phyloP scores from a whole-genome alignment of 164 flowering plant species.

The Aristolochia contorta region DNA sequence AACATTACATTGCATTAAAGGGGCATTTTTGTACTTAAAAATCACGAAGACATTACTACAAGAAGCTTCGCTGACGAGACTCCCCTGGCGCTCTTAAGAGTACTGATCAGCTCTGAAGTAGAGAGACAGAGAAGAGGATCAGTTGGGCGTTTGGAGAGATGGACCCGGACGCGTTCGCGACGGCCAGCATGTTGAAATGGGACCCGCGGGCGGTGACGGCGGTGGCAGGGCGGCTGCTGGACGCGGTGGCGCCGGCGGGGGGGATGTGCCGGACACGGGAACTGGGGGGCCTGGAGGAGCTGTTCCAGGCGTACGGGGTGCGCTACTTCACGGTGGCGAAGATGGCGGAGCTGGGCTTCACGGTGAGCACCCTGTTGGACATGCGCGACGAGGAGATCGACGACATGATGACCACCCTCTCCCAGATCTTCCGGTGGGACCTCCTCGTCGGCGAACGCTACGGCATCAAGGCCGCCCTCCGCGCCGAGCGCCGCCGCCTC shows the following conservation, averaged over 20 bases:
- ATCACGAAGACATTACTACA: no score
- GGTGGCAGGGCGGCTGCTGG: slow-evolving; percentile 6
- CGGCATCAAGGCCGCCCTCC: slow-evolving; percentile 86
- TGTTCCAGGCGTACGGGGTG: slow-evolving; percentile 77
- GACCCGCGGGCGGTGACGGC: slow-evolving; percentile 14
- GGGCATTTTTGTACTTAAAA: no score
- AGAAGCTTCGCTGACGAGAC: no score
- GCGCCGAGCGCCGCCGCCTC: slow-evolving; percentile 78
- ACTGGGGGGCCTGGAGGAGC: slow-evolving; percentile 64
- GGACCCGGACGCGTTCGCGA: slow-evolving; percentile 29
- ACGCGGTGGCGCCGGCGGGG: neutral
- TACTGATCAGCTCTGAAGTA: neutral
- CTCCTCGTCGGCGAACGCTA: slow-evolving; percentile 89
- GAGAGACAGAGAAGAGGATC: neutral
- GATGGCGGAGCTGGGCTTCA: slow-evolving; percentile 91
- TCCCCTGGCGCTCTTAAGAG: no score
- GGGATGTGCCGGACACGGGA: slow-evolving; percentile 26
- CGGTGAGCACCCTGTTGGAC: slow-evolving; percentile 70
- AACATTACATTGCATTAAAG: no score
- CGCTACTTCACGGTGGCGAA: slow-evolving; percentile 76
- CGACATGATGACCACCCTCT: slow-evolving; percentile 84
- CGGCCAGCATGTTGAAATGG: slow-evolving; percentile 25
- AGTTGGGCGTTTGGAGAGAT: slow-evolving; percentile 4
- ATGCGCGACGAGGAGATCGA: slow-evolving; percentile 96
- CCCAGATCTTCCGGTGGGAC: slow-evolving; percentile 80